A percentile compares a stretch with the other conserved stretches of the same genome.
Conservation (phyloP, 345 rosid genomes). For the Theobroma cacao region DNA sequence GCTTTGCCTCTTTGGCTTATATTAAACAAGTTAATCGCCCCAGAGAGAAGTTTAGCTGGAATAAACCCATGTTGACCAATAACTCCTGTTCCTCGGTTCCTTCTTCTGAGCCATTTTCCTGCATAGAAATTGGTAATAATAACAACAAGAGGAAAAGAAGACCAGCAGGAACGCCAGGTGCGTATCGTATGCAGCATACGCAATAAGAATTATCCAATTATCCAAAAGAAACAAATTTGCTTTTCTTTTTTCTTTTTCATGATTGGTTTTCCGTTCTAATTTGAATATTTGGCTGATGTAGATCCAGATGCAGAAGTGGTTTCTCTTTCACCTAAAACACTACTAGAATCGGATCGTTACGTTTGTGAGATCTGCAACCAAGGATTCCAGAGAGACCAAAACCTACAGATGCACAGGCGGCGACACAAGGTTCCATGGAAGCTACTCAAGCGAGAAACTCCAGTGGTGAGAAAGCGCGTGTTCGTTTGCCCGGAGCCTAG, state of each 20-base stretch:
- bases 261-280: not conserved
- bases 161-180: conserved; percentile 95
- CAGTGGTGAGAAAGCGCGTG: conserved; percentile 70
- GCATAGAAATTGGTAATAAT: conserved; percentile 34
- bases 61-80: conserved; percentile 39
- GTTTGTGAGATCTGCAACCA: conserved; percentile 98
- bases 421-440: conserved; percentile 99
- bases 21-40: not conserved
- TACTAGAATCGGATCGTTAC: conserved; percentile 89
- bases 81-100: conserved; percentile 28
- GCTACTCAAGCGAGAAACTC: conserved; percentile 81
- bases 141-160: conserved; percentile 68
- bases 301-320: conserved; percentile 99
- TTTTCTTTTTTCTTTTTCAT: not conserved
- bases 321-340: conserved; percentile 81
- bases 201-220: not conserved
- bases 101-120: conserved; percentile 41
- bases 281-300: conserved; percentile 16
- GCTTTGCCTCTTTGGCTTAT: not conserved
- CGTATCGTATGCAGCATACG: not conserved
- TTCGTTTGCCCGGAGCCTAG: conserved; percentile 92
- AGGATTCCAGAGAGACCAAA: conserved; percentile 96
- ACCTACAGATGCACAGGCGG: conserved; percentile 95
- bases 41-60: not conserved
- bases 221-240: not conserved